Evolutionary conservation across 352 stramenopile species (phyloP).

Genomic region (Phytophthora rubi): DNA sequence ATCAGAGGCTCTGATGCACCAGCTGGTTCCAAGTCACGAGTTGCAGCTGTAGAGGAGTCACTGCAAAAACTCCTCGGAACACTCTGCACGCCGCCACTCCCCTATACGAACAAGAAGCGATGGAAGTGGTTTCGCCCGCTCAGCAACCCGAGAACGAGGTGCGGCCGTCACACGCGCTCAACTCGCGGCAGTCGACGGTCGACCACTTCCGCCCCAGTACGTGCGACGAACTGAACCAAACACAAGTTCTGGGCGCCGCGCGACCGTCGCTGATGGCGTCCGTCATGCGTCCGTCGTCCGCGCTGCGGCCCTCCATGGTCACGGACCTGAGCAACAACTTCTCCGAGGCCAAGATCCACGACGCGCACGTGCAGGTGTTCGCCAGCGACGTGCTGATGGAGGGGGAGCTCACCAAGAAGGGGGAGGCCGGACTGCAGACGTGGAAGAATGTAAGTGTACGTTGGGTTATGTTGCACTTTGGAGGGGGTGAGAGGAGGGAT

Average conservation of each 20-base stretch:
- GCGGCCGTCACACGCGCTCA: conserved; percentile 35
- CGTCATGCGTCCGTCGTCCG: conserved; percentile 36
- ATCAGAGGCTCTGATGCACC: too few species aligned
- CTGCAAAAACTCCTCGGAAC: too few species aligned
- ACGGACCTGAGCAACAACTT: conserved; percentile 69
- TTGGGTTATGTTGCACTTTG: background rate
- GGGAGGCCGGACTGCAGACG: conserved; percentile 58
- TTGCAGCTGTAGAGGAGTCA: too few species aligned
- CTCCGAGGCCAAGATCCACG: conserved; percentile 60
- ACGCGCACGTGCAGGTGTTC: conserved; percentile 64
- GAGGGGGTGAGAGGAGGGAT: too few species aligned
- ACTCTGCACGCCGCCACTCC: too few species aligned
- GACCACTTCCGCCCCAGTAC: conserved; percentile 24
- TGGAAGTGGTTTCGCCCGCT: conserved; percentile 24
- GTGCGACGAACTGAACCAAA: conserved; percentile 7
- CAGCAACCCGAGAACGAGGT: conserved; percentile 17
- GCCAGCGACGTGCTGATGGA: conserved; percentile 76
- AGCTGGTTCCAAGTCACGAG: too few species aligned
- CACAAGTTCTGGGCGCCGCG: conserved; percentile 14
- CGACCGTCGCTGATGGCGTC: conserved; percentile 39
- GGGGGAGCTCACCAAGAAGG: conserved; percentile 72
- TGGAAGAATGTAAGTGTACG: conserved; percentile 73
- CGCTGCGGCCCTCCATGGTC: conserved; percentile 58
- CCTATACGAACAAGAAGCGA: background rate
- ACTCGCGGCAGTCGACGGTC: conserved; percentile 37